Evolutionary conservation across 2,329 filamentous ascomycete species (phyloP), one percentile per base, ranked within the genome.

Genomic region (Acrocalymma vagum): DNA sequence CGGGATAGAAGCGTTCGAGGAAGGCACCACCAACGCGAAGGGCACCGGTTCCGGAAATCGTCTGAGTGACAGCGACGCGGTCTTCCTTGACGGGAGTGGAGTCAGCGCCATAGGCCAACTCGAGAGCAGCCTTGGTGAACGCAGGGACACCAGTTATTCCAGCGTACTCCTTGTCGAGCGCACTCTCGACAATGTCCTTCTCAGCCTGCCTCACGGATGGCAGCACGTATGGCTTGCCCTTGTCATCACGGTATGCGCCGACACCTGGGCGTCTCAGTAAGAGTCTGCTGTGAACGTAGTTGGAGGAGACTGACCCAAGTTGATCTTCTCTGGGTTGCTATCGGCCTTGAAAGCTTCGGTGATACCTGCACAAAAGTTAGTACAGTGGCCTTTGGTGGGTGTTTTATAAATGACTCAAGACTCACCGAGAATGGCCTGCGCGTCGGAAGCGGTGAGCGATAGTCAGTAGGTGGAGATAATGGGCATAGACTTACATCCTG

Each of bases 341-440:
- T 99, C 94, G 74, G 92, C 92, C 83, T 97, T 99, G 88, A 94
- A 99, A 48, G 94, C 94, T 79, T 99, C 94, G 52, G 94, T 97
- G 77, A 99, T 91, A 72, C 89, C 87, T 86, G 55, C 7, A 18
- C 16, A 27, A 26, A 29, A 38, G 42, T 30, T 42, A 28, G 16
- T 16, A 9, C 20, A 28, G n/a, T n/a, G n/a, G n/a, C n/a, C n/a
- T n/a, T n/a, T 15, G 38, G 18, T 16, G 5, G 10, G 9, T 13
- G 5, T 15, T 1, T 11, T 20, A 11, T 9, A n/a, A 24, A 29
- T 46, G 25, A 13, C 28, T 10, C 42, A 29, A 30, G 50, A 71
- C 80, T 62, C 81, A 88, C 85, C 87, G 44, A 91, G 80, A 77
- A 90, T 92, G 67, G 88, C 88, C 86, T 89, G 68, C 35, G 46